These are phyloP conservation scores for Fusarium pseudograminearum DNA, from an alignment of 2,329 filamentous ascomycete genomes.

Conservation along the genomic window DNA sequence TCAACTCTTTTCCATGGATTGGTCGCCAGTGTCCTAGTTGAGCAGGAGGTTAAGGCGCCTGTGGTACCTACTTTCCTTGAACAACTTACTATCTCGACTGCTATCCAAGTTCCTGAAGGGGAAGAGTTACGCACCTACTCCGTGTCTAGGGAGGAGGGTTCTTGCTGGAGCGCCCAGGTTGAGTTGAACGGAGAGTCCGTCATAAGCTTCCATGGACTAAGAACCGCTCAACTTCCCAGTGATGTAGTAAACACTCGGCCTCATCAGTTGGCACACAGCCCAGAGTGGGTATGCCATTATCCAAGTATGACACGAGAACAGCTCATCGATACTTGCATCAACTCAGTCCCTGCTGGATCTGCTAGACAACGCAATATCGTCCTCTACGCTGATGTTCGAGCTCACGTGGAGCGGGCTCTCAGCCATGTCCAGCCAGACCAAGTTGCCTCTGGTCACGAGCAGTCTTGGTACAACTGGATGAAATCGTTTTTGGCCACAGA, in stretches of 20 bases:
- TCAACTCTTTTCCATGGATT: conserved; percentile 4
- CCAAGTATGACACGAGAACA: conserved; percentile 5
- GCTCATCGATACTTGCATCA: background rate
- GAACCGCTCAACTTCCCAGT: conserved; percentile 3
- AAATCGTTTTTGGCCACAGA: conserved; percentile 1
- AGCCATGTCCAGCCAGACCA: background rate
- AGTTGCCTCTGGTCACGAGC: conserved; percentile 4
- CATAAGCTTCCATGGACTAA: conserved; percentile 2
- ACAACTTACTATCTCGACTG: conserved; percentile 1
- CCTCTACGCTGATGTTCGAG: background rate
- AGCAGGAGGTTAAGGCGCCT: conserved; percentile 7
- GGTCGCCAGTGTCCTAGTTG: conserved; percentile 3
- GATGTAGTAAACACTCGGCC: conserved; percentile 1
- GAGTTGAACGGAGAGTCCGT: background rate
- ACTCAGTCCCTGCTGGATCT: background rate
- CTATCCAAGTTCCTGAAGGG: background rate
- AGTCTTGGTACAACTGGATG: conserved; percentile 9
- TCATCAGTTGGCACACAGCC: conserved; percentile 2
- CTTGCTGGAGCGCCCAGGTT: background rate
- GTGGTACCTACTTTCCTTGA: conserved; percentile 16
- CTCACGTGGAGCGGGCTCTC: conserved; percentile 5
- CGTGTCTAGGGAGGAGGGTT: background rate
- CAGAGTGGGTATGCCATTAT: conserved; percentile 4
- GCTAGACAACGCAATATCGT: conserved; percentile 1
- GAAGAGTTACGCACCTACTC: background rate